Evolutionary conservation across 2,329 filamentous ascomycete genomes (phyloP), one percentile per base, ranked within the genome.

Genomic region (Cladosporium sp.): DNA sequence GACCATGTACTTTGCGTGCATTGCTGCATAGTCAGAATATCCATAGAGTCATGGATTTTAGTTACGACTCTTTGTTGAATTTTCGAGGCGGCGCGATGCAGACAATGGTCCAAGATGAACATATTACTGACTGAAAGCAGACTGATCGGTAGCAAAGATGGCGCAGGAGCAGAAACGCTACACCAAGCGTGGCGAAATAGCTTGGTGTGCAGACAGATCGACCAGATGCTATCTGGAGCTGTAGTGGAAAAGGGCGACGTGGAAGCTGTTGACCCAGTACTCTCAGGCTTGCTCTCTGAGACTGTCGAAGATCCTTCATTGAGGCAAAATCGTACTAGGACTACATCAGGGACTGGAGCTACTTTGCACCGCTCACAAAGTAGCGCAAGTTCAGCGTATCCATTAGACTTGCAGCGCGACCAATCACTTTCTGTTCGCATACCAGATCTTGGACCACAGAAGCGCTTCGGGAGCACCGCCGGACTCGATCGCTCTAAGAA

Each of bases 181-280:
- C 84, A 90, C 66, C 83, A 83, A 58, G 80, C 81, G 67, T 91
- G 89, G 87, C 85, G 84, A 65, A 87, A 71, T 58, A 88, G 87
- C 70, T 81, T 81, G 26, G 84, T 89, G 5, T 85, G 87, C 72
- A 84, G 81, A 66, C 86, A 88, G 58, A 87, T 91, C 56, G 88
- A 89, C 65, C 82, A 82, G 26, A 77, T 90, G 14, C 77, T 91
- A 5, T 86, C 88, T 14, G 80, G 80, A 26, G 64, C 68, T 18
- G 53, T 67, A 3, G 69, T 76, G 18, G 74, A 75, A 30, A 39
- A 25, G 14, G 63, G 54, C 25, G 54, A 26, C 25, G 48, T 62
- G 13, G 60, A 63, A 28, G 21, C 49, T n/a, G 28, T 63, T 32
- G 60, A 63, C 6, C 49, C 60, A 16, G 26, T 18, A 21, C 60